Conservation (phyloP, 2,329 filamentous ascomycete genomes). For the Aureobasidium leucospermi region DNA sequence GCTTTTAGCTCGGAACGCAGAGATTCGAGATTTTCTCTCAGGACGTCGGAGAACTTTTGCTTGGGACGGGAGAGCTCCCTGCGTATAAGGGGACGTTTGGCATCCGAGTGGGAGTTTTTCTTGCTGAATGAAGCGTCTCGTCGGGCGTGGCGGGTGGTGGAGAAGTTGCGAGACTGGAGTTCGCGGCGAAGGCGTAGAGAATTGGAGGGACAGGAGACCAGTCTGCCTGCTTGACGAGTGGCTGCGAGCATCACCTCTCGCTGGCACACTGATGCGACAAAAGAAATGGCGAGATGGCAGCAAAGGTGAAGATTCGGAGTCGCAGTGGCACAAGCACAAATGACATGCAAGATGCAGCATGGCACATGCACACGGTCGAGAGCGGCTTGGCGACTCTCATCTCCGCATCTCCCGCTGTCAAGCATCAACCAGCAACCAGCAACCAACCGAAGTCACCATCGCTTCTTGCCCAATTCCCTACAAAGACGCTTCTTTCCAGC, state of each 20-base stretch:
- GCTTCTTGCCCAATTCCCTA: background rate
- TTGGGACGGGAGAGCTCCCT: background rate
- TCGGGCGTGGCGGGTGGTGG: background rate
- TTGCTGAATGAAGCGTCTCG: background rate
- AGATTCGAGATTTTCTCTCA: constrained; percentile 20
- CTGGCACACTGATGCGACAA: background rate
- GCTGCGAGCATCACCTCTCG: constrained; percentile 16
- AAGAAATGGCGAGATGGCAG: background rate
- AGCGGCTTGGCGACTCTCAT: background rate
- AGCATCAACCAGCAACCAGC: too few species aligned
- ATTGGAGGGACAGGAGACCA: constrained; percentile 35
- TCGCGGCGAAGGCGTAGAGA: constrained; percentile 22
- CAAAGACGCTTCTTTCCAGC: constrained; percentile 27
- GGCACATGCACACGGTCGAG: background rate
- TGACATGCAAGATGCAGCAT: too few species aligned
- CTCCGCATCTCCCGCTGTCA: background rate
- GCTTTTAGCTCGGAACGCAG: constrained; percentile 25
- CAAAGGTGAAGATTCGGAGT: background rate
- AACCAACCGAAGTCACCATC: too few species aligned
- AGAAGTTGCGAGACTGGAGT: constrained; percentile 13
- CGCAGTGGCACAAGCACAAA: too few species aligned
- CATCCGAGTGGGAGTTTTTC: background rate
- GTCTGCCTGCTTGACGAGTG: constrained; percentile 22
- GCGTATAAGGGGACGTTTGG: background rate
- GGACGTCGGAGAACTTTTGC: constrained; percentile 12